Evolutionary conservation across 2,329 filamentous ascomycete genomes (phyloP).

Genomic region (Ceratocystis cubensis): DNA sequence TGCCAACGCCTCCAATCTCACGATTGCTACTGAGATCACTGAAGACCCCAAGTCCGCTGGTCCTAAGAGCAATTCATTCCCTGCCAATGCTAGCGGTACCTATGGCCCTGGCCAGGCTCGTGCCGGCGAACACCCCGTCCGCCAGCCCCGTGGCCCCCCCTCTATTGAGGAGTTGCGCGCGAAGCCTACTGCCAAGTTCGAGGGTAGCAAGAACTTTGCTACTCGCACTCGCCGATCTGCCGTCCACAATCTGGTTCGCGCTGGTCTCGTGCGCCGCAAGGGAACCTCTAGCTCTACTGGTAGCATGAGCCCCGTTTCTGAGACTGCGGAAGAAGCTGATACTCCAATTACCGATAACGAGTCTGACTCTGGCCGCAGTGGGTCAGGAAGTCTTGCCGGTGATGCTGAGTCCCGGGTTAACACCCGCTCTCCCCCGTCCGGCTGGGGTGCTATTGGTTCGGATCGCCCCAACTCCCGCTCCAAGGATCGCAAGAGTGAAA

Average conservation of each 20-base stretch:
- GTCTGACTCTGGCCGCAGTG: slow-evolving; percentile 57
- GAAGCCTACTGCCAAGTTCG: slow-evolving; percentile 82
- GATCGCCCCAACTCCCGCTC: slow-evolving; percentile 59
- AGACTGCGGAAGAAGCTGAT: slow-evolving; percentile 55
- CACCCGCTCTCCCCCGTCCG: slow-evolving; percentile 56
- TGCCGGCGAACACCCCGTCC: slow-evolving; percentile 84
- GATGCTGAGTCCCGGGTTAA: slow-evolving; percentile 58
- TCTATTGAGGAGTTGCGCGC: slow-evolving; percentile 79
- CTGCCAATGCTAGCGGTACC: slow-evolving; percentile 68
- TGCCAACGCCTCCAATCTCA: slow-evolving; percentile 40
- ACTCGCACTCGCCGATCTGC: slow-evolving; percentile 84
- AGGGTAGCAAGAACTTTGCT: slow-evolving; percentile 96
- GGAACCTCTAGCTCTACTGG: slow-evolving; percentile 57
- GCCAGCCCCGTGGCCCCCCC: slow-evolving; percentile 86
- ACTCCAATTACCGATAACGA: slow-evolving; percentile 62
- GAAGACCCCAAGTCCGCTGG: slow-evolving; percentile 41
- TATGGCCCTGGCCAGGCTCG: slow-evolving; percentile 89
- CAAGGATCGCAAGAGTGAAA: slow-evolving; percentile 43
- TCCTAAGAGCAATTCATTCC: slow-evolving; percentile 69
- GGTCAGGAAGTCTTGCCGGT: slow-evolving; percentile 69
- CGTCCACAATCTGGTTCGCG: slow-evolving; percentile 80
- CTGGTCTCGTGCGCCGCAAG: slow-evolving; percentile 76
- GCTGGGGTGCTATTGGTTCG: slow-evolving; percentile 70
- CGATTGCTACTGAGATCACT: slow-evolving; percentile 33
- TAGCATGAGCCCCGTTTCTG: slow-evolving; percentile 81